phyloP scores from a whole-genome alignment of 345 rosid species.

The Salix koriyanagi region DNA sequence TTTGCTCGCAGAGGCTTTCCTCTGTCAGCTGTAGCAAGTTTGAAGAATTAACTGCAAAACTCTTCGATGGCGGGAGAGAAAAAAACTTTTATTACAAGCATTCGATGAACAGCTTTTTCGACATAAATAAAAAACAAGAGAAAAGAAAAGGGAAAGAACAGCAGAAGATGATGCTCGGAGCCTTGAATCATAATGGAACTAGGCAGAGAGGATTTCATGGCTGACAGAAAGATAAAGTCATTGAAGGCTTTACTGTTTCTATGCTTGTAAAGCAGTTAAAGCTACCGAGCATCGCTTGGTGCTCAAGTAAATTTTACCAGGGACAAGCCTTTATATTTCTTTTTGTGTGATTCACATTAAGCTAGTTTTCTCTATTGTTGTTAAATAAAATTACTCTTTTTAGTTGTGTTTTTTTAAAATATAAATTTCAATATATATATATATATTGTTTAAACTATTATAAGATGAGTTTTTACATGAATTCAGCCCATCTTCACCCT shows the following conservation, averaged over 20 bases:
- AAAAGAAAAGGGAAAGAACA: background rate
- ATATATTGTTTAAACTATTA: too few species aligned
- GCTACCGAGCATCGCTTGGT: background rate
- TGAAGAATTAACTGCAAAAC: background rate
- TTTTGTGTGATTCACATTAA: background rate
- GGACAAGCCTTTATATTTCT: background rate
- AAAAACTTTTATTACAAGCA: background rate
- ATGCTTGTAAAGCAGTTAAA: background rate
- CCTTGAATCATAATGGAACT: background rate
- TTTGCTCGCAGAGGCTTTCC: too few species aligned
- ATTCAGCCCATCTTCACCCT: too few species aligned
- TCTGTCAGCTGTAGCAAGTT: background rate
- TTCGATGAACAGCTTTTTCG: background rate
- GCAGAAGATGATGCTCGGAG: background rate
- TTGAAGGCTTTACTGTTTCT: background rate
- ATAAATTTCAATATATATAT: too few species aligned
- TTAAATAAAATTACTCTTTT: too few species aligned
- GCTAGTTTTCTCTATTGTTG: too few species aligned
- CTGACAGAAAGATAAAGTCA: background rate
- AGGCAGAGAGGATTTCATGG: background rate
- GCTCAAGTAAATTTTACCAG: background rate
- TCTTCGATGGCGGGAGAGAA: background rate
- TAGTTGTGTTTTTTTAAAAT: too few species aligned
- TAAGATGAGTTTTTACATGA: too few species aligned
- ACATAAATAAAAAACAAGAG: background rate